Evolutionary conservation across 225 moss, liverwort and hornwort genomes (phyloP).

Genomic region (Ulota crispa): DNA sequence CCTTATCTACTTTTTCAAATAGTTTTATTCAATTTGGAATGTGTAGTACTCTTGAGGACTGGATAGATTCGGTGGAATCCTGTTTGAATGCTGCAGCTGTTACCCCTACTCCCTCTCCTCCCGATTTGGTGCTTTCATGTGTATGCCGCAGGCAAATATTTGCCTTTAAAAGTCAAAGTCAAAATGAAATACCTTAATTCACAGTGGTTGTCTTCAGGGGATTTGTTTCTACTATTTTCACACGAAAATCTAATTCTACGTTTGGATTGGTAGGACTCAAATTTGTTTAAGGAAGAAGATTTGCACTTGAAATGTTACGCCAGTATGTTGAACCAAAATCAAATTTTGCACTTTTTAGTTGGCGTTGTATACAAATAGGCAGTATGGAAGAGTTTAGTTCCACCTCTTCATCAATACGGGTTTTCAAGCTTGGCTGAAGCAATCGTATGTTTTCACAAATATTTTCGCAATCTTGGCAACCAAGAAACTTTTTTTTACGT

Average conservation of each 20-base stretch:
- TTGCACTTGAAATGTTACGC: background rate
- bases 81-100: background rate
- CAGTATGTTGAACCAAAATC: background rate
- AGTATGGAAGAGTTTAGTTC: background rate
- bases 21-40: background rate
- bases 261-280: conserved; percentile 5
- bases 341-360: background rate
- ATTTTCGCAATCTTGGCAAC: background rate
- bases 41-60: background rate
- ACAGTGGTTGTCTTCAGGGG: background rate
- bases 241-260: background rate
- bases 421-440: background rate
- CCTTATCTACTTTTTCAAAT: background rate
- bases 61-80: background rate
- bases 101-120: background rate
- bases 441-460: background rate
- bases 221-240: background rate
- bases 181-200: conserved; percentile 11
- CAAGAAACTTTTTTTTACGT: background rate
- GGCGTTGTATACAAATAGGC: background rate
- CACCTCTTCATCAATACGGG: background rate
- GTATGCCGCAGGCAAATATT: background rate
- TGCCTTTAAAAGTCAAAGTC: background rate
- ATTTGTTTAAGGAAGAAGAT: background rate
- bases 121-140: background rate